These are phyloP conservation scores for Rubroboletus satanas DNA, from an alignment of 768 basidiomycete species.

Conservation along the genomic window DNA sequence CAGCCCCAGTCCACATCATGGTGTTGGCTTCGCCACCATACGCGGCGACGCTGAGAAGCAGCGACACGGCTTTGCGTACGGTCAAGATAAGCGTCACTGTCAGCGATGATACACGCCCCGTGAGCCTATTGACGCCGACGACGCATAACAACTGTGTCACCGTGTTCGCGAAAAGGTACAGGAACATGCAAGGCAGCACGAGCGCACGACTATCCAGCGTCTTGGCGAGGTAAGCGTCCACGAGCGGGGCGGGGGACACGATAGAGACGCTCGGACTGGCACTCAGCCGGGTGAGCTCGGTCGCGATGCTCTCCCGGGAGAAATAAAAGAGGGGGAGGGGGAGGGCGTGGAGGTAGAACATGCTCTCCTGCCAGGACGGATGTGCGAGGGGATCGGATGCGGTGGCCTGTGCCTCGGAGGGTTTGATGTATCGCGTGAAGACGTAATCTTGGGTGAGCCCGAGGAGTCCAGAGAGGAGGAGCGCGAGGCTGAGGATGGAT, in stretches of 20 bases:
- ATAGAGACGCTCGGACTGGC: constrained; percentile 14
- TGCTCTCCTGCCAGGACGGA: constrained; percentile 76
- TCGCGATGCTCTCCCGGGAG: constrained; percentile 47
- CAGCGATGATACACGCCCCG: constrained; percentile 67
- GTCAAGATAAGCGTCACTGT: constrained; percentile 78
- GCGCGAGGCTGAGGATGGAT: constrained; percentile 65
- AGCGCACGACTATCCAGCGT: constrained; percentile 8
- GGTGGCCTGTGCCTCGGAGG: constrained; percentile 19
- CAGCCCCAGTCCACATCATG: constrained; percentile 69
- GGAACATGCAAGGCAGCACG: constrained; percentile 53
- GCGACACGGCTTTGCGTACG: constrained; percentile 75
- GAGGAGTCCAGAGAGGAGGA: constrained; percentile 76
- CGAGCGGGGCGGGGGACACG: constrained; percentile 3
- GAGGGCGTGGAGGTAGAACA: constrained; percentile 89
- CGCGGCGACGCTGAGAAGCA: constrained; percentile 63
- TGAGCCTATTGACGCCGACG: constrained; percentile 82
- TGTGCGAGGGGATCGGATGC: constrained; percentile 16
- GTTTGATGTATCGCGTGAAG: constrained; percentile 45
- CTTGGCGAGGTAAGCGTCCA: neutral
- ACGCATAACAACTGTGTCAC: constrained; percentile 82
- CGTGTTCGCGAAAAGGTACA: constrained; percentile 72
- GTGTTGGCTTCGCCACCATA: constrained; percentile 38
- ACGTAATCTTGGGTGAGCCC: constrained; percentile 86
- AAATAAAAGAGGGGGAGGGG: constrained; percentile 74
- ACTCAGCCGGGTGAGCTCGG: constrained; percentile 15